These are phyloP conservation scores for Amniculicola lignicola DNA, from an alignment of 495 filamentous ascomycete genomes.

Conservation along the genomic window DNA sequence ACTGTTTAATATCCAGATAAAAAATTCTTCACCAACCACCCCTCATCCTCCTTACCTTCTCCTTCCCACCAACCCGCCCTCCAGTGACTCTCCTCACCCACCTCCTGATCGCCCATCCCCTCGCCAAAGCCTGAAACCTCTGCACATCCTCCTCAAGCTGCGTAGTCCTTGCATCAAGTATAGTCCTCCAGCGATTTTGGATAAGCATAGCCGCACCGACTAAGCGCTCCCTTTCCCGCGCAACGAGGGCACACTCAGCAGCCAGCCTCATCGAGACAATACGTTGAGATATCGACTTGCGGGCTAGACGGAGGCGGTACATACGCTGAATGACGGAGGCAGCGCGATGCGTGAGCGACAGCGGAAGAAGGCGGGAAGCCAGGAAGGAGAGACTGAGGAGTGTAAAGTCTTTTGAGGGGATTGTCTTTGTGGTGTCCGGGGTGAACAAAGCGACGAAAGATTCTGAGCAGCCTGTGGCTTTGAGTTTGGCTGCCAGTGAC, in stretches of 20 bases:
- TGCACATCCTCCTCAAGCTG: conserved; percentile 34
- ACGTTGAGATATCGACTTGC: conserved; percentile 17
- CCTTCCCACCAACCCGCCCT: conserved; percentile 28
- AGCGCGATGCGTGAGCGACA: conserved; percentile 51
- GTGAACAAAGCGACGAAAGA: conserved; percentile 41
- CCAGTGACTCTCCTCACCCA: conserved; percentile 23
- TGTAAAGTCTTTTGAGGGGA: conserved; percentile 51
- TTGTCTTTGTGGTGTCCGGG: conserved; percentile 6
- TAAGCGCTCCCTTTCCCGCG: conserved; percentile 33
- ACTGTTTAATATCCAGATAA: too few species aligned
- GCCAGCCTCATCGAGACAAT: conserved; percentile 37
- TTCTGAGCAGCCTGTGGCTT: conserved; percentile 37
- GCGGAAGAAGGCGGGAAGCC: conserved; percentile 58
- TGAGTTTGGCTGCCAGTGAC: conserved; percentile 35
- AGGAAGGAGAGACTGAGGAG: conserved; percentile 59
- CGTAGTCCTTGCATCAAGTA: conserved; percentile 33
- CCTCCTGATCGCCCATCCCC: conserved; percentile 39
- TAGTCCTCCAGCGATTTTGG: conserved; percentile 44
- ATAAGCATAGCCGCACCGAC: conserved; percentile 39
- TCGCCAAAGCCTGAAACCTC: conserved; percentile 42
- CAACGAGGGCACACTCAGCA: conserved; percentile 38
- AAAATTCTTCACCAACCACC: conserved; percentile 22
- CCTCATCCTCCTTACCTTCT: conserved; percentile 25
- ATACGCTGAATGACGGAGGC: conserved; percentile 51
- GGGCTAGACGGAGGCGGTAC: conserved; percentile 34